phyloP scores from a whole-genome alignment of 176 grass and related monocot genomes.

The Oryza officinalis region DNA sequence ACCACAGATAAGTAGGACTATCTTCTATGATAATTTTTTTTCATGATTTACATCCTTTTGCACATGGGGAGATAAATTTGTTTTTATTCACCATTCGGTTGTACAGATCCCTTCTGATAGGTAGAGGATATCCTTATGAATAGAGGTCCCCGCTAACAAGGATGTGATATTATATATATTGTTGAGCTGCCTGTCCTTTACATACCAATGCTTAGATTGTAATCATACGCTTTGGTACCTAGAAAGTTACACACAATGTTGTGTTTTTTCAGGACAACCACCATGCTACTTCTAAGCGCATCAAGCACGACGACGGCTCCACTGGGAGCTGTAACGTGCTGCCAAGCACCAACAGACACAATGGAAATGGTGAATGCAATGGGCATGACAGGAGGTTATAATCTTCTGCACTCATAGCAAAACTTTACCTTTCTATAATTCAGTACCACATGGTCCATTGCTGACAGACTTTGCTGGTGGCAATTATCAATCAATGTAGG shows the following conservation, averaged over 20 bases:
- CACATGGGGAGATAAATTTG: constrained; percentile 39
- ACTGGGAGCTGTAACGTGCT: neutral
- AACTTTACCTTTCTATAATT: neutral
- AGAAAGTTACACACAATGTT: constrained; percentile 20
- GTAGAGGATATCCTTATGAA: constrained; percentile 12
- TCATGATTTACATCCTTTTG: constrained; percentile 25
- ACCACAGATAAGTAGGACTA: constrained; percentile 18
- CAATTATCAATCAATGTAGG: constrained; percentile 28
- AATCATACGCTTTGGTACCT: constrained; percentile 34
- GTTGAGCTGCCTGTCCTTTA: constrained; percentile 29
- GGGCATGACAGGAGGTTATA: constrained; percentile 41
- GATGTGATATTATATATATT: constrained; percentile 27
- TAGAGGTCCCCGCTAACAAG: constrained; percentile 26
- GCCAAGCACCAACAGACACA: neutral
- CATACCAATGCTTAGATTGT: constrained; percentile 23
- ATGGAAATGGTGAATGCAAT: constrained; percentile 30
- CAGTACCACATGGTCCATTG: neutral
- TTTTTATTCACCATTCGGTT: constrained; percentile 32
- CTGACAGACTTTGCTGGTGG: neutral
- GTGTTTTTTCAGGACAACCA: constrained; percentile 52
- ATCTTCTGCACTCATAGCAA: neutral
- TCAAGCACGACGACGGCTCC: constrained; percentile 31
- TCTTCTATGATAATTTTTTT: constrained; percentile 8
- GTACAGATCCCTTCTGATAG: constrained; percentile 9
- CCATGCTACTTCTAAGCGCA: constrained; percentile 39